Evolutionary conservation across 768 basidiomycete species (phyloP).

Genomic region (Udeniomyces megalosporus): DNA sequence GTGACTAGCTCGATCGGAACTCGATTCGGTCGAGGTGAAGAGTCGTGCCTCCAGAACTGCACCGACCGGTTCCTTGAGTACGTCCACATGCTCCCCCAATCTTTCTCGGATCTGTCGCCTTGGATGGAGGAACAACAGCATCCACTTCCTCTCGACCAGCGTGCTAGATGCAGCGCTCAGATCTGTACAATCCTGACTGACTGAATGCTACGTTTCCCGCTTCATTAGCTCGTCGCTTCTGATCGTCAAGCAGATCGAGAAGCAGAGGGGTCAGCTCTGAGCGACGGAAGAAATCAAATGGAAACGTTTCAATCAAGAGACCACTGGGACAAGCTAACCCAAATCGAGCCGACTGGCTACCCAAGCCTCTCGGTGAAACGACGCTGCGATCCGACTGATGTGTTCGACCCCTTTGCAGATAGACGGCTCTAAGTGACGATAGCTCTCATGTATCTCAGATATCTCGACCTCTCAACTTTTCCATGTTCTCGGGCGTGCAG

Average conservation of each 20-base stretch:
- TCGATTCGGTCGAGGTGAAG: constrained; percentile 8
- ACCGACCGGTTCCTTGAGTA: constrained; percentile 15
- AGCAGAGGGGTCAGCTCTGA: constrained; percentile 3
- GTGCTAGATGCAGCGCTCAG: neutral
- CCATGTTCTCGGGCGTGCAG: too few relatives aligned
- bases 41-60: constrained; percentile 13
- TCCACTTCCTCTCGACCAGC: too few relatives aligned
- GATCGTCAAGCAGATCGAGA: constrained; percentile 15
- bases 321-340: too few relatives aligned
- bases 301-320: too few relatives aligned
- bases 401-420: too few relatives aligned
- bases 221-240: neutral
- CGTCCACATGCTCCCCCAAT: neutral
- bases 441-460: too few relatives aligned
- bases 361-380: too few relatives aligned
- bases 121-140: neutral
- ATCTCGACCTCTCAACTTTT: too few relatives aligned
- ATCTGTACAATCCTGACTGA: neutral
- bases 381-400: too few relatives aligned
- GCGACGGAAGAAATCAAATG: neutral
- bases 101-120: neutral
- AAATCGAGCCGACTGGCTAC: too few relatives aligned
- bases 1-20: constrained; percentile 7
- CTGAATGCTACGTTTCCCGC: neutral
- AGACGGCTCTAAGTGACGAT: too few relatives aligned